Evolutionary conservation across 768 basidiomycete genomes (phyloP).

Genomic region (Serendipita vermifera): DNA sequence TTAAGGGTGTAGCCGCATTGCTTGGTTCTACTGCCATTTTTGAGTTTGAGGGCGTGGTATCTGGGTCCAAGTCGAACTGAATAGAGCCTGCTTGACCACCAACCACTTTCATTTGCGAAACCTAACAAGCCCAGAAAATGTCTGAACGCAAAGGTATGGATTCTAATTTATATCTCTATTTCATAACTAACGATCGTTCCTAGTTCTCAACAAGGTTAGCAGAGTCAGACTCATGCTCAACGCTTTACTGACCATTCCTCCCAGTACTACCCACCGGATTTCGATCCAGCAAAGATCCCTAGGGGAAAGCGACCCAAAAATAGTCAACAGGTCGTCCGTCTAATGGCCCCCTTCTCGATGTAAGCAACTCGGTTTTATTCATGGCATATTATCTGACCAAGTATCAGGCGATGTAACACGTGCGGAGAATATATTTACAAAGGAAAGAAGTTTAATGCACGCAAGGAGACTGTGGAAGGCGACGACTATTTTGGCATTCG

Average conservation of each 20-base stretch:
- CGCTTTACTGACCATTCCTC: neutral
- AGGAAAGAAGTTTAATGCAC: conserved; percentile 98
- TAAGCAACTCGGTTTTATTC: conserved; percentile 26
- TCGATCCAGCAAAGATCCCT: conserved; percentile 93
- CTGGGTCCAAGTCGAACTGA: conserved; percentile 25
- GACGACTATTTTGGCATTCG: conserved; percentile 99
- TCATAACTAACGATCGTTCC: conserved; percentile 12
- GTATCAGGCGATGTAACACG: conserved; percentile 69
- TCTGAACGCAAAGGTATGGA: conserved; percentile 67
- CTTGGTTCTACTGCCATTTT: conserved; percentile 1
- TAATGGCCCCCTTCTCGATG: conserved; percentile 99
- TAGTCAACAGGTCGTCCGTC: conserved; percentile 91
- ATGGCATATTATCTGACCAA: neutral
- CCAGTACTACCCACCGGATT: conserved; percentile 87
- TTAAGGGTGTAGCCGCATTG: conserved; percentile 8
- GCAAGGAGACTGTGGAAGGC: conserved; percentile 94
- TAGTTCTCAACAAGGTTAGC: conserved; percentile 64
- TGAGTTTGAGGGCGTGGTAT: conserved; percentile 16
- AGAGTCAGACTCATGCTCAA: neutral
- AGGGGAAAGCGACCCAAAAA: conserved; percentile 83
- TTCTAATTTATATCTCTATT: neutral
- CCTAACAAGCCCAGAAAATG: conserved; percentile 34
- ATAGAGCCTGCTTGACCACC: conserved; percentile 5
- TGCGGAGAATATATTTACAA: conserved; percentile 99
- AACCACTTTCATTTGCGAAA: conserved; percentile 6